Evolutionary conservation across 306 rosid species (phyloP), one percentile per base, ranked within the genome.

Genomic region (Luffa acutangula): DNA sequence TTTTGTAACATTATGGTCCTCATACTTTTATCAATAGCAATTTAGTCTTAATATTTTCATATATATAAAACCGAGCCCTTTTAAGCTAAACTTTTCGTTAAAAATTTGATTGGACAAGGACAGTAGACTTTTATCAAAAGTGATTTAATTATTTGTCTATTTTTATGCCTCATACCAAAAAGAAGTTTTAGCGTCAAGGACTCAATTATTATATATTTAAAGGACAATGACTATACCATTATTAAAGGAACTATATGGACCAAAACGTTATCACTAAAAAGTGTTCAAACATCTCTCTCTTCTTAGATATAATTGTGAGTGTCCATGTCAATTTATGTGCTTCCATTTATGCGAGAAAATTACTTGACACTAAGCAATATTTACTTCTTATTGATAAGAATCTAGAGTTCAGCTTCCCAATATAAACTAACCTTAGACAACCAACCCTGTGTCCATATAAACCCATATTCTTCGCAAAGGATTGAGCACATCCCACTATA

Each of bases 391-490:
- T 3, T 60, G 39, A 60, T 60, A 60, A 12, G 41, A 60, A 9
- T 60, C 67, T 7, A 39, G 74, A 37, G 25, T 66, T 66, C 74
- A 39, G 42, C 31, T 25, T 25, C 31, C 14, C 2, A n/a, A 21
- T 8, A 51, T 9, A 65, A 41, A 14, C 85, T 39, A 36, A 75
- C 86, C 88, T 85, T 65, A 85, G 86, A 56, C 84, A 83, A 43
- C 86, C 86, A 54, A 85, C 88, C 49, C 82, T 79, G 59, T 85
- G 84, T 36, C 82, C 88, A 11, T 85, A 83, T 62, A 85, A 74
- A 63, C 86, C 88, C 88, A 85, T 85, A 60, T 83, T 85, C 83
- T 85, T 85, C 9, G 88, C 76, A 59, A 63, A 85, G 33, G 86
- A 82, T n/a, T 85, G 88, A 80, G 88, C 88, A 80, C 82, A 83